Conservation (phyloP, 1,139 yeast species). For the Pneumocystis canis region DNA sequence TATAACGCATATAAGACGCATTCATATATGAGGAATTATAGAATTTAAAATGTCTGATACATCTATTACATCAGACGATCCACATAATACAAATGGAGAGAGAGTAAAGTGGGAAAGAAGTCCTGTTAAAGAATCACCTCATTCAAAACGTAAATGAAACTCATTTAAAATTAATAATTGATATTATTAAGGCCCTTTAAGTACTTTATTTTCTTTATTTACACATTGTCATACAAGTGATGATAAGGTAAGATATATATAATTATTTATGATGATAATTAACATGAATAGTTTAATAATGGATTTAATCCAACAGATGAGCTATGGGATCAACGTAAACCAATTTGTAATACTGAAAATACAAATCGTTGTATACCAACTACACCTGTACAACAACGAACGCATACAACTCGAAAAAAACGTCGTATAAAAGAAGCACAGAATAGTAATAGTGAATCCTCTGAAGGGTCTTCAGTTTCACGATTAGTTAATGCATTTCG, state of each 20-base stretch:
- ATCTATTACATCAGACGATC: neutral
- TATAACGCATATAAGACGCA: neutral
- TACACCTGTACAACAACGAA: neutral
- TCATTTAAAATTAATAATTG: neutral
- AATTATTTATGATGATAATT: neutral
- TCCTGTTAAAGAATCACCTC: neutral
- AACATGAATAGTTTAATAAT: neutral
- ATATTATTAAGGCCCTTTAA: neutral
- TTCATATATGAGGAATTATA: neutral
- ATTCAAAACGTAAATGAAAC: neutral
- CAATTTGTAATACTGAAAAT: neutral
- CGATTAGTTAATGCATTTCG: neutral
- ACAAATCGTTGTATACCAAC: neutral
- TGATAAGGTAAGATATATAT: neutral
- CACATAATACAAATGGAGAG: neutral
- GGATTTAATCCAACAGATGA: neutral
- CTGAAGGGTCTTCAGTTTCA: neutral
- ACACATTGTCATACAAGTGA: neutral
- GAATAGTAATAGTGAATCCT: neutral
- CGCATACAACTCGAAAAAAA: neutral
- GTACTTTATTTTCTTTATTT: neutral
- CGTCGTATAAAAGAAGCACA: neutral
- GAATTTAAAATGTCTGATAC: neutral
- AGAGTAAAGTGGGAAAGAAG: neutral
- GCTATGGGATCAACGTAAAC: neutral